phyloP scores from a whole-genome alignment of 345 rosid genomes.

The Lepidium africanum region DNA sequence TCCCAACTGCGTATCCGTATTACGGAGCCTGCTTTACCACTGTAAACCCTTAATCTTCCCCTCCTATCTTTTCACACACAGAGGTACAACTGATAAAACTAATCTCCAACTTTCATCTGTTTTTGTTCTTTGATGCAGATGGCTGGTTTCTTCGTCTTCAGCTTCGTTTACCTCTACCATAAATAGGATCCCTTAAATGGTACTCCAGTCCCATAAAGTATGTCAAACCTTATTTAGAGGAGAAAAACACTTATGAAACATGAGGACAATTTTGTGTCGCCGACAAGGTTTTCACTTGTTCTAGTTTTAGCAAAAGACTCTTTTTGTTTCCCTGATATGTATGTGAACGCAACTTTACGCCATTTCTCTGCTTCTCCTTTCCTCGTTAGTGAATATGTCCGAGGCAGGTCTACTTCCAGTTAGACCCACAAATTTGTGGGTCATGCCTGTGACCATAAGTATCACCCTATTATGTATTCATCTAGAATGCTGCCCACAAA shows the following conservation, averaged over 20 bases:
- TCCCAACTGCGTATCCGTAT: constrained; percentile 55
- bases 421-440: not conserved
- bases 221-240: constrained; percentile 10
- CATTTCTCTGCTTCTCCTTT: not conserved
- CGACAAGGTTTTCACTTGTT: not conserved
- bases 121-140: constrained; percentile 36
- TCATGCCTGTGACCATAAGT: not conserved
- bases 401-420: not conserved
- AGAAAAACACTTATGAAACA: not conserved
- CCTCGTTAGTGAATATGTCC: not conserved
- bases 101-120: not conserved
- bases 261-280: not conserved
- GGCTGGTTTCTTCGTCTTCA: constrained; percentile 71
- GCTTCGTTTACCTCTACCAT: constrained; percentile 55
- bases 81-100: not conserved
- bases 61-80: not conserved
- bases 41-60: constrained; percentile 27
- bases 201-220: constrained; percentile 3
- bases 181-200: constrained; percentile 28
- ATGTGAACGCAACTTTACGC: not conserved
- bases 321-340: not conserved
- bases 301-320: constrained; percentile 7
- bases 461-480: too few species aligned
- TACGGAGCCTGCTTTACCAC: constrained; percentile 62
- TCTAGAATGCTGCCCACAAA: too few species aligned